These are phyloP conservation scores for Colletotrichum endophyticum DNA, from an alignment of 2,329 filamentous ascomycete genomes.

Conservation along the genomic window DNA sequence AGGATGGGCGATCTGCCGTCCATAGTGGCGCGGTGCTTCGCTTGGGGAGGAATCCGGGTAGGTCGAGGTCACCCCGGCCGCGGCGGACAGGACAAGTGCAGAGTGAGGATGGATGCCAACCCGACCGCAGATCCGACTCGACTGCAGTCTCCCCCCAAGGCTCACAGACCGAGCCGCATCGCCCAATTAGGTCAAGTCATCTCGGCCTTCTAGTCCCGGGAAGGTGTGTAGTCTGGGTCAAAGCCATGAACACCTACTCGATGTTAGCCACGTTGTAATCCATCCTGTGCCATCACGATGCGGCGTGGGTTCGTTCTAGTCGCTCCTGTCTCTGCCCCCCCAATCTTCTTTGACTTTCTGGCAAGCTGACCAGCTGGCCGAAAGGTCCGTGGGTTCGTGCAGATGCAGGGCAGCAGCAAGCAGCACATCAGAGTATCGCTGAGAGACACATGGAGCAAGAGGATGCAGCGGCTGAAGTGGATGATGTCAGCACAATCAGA, in stretches of 20 bases:
- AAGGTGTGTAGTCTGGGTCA: conserved; percentile 14
- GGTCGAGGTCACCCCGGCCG: conserved; percentile 1
- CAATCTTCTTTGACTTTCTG: conserved; percentile 12
- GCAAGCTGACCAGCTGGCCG: neutral
- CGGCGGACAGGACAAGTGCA: neutral
- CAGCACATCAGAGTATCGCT: neutral
- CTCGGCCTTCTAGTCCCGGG: conserved; percentile 5
- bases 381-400: conserved; percentile 5
- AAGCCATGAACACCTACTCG: conserved; percentile 9
- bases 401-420: neutral
- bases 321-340: conserved; percentile 14
- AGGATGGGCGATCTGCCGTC: conserved; percentile 10
- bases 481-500: conserved; percentile 18
- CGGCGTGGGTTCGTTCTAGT: conserved; percentile 5
- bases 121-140: conserved; percentile 1
- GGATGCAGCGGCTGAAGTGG: conserved; percentile 8
- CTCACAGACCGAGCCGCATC: conserved; percentile 9
- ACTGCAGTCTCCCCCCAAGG: neutral
- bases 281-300: conserved; percentile 11
- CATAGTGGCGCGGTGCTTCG: conserved; percentile 15
- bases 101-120: neutral
- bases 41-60: conserved; percentile 8
- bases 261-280: conserved; percentile 19
- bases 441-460: neutral
- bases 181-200: conserved; percentile 3